A percentile compares a stretch with the other conserved stretches of the same genome.
Conservation (phyloP, 768 basidiomycete species). For the Pleurotus tuoliensis region DNA sequence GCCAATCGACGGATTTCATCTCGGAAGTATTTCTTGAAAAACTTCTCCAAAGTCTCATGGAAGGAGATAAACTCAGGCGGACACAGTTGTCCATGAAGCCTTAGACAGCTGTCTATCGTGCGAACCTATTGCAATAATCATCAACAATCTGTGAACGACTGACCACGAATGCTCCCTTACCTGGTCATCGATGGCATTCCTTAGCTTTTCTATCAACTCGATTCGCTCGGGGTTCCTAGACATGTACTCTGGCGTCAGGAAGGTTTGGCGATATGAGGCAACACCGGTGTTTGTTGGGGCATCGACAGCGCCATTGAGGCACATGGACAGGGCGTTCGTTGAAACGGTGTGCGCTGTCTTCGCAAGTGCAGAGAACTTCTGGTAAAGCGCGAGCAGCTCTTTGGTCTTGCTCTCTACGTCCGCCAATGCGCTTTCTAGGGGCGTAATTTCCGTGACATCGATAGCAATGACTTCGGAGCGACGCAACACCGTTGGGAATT, state of each 20-base stretch:
- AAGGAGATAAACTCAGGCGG: conserved; percentile 88
- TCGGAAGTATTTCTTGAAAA: conserved; percentile 80
- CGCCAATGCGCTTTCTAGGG: conserved; percentile 75
- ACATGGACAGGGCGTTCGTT: conserved; percentile 82
- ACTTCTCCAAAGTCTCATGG: conserved; percentile 83
- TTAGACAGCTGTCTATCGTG: conserved; percentile 79
- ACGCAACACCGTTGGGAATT: conserved; percentile 87
- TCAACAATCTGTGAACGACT: neutral
- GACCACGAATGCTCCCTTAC: conserved; percentile 34
- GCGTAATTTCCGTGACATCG: conserved; percentile 75
- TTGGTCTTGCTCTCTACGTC: conserved; percentile 81
- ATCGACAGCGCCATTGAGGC: conserved; percentile 84
- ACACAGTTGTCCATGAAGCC: conserved; percentile 78
- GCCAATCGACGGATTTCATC: conserved; percentile 77
- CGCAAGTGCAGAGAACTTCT: conserved; percentile 73
- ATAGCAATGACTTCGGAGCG: conserved; percentile 80
- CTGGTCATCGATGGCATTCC: conserved; percentile 76
- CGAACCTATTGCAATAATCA: conserved; percentile 47
- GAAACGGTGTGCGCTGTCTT: conserved; percentile 71
- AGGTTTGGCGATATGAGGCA: conserved; percentile 70
- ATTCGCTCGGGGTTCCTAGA: conserved; percentile 64
- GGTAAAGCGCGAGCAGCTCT: conserved; percentile 65
- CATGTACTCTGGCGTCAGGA: conserved; percentile 70
- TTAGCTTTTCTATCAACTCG: conserved; percentile 69
- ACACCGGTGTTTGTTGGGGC: conserved; percentile 75